Evolutionary conservation across 805 yeast species (phyloP), one percentile per base, ranked within the genome.

Genomic region (Wickerhamiella sergipiensis): DNA sequence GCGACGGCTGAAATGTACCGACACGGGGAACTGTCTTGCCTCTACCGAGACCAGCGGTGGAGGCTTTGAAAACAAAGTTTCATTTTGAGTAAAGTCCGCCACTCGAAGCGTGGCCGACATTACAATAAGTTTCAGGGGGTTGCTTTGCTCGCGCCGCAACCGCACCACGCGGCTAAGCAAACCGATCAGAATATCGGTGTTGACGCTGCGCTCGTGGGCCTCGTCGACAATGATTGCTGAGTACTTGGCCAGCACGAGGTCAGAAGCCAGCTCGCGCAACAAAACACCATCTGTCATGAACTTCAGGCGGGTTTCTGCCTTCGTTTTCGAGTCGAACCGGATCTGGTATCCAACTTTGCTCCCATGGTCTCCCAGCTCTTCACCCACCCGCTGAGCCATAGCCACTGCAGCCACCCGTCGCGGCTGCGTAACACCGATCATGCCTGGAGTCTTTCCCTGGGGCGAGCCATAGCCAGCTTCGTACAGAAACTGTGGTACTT

Each of bases 31-130:
- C 63, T 90, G 97, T 65, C 99, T 78, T 0, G 97, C 95, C 49
- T 85, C 90, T 13, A 92, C 88, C 57, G 83, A 83, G 38, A 94
- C 68, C 36, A 94, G 78, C 1, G 98, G 98, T 1, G 98, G 98
- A 8, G 67, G 63, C 0, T 85, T 80, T 0, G 61, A 59, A 61
- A 94, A 92, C 31, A 94, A 69, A 1, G 73, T 67, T 15, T 67
- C 63, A 64, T 92, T 92, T 60, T 88, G 95, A 49, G 95, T 79
- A 62, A 92, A 92, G 65, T 92, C 99, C 15, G 90, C 69, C 0
- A 92, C 97, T 59, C 97, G 74, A 53, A 92, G 73, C 0, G 99
- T 92, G 17, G 99, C 99, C 44, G 97, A 89, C 99, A 92, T 92
- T 59, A 92, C 82, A 24, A 92, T 77, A 52, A 92, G 67, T 64